A percentile compares a stretch with the other conserved stretches of the same genome.
Conservation (phyloP, 345 rosid species). For the Syzygium aromaticum region DNA sequence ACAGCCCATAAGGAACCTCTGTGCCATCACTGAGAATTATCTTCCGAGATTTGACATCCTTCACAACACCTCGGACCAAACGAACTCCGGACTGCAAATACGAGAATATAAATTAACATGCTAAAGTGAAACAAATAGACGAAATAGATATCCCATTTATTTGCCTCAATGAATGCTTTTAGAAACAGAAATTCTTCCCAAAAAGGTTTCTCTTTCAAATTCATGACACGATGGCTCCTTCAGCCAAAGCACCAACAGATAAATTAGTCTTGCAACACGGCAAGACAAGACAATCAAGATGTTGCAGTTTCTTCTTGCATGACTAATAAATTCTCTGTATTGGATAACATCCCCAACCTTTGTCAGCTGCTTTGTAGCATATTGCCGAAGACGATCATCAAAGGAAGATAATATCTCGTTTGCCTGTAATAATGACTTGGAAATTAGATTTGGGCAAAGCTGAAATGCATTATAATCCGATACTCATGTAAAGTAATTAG, state of each 20-base stretch:
- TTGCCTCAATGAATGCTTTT: background rate
- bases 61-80: conserved; percentile 81
- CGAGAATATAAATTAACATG: background rate
- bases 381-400: conserved; percentile 82
- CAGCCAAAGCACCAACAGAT: background rate
- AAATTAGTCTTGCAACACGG: background rate
- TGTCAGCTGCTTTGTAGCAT: conserved; percentile 85
- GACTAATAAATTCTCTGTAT: background rate
- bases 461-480: background rate
- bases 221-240: background rate
- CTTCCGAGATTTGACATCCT: conserved; percentile 71
- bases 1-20: conserved; percentile 80
- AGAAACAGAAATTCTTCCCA: background rate
- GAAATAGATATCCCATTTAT: background rate
- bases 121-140: background rate
- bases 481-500: background rate
- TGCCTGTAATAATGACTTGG: conserved; percentile 40
- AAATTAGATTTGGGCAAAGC: background rate
- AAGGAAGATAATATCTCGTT: conserved; percentile 91
- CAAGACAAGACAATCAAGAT: background rate
- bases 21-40: conserved; percentile 73
- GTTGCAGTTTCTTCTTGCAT: background rate
- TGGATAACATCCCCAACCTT: conserved; percentile 37
- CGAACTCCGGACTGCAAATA: conserved; percentile 75
- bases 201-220: background rate